These are phyloP conservation scores for Russula abietina DNA, from an alignment of 768 basidiomycete species.

Conservation along the genomic window DNA sequence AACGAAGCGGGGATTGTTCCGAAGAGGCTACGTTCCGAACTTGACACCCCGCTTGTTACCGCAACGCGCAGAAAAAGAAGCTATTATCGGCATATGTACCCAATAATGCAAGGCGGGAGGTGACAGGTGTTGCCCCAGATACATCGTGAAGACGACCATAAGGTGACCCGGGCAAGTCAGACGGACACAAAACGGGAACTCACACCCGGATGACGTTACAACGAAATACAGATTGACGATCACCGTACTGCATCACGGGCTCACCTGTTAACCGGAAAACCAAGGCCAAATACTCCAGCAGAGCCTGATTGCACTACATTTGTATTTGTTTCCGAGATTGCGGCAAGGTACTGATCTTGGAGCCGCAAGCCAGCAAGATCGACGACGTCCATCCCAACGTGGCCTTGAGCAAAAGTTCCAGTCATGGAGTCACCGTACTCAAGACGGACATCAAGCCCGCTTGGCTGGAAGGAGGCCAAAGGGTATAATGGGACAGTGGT, in stretches of 20 bases:
- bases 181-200: neutral
- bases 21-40: neutral
- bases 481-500: slow-evolving; percentile 44
- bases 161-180: neutral
- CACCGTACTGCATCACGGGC: slow-evolving; percentile 5
- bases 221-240: neutral
- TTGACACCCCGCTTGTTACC: no score
- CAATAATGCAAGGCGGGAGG: no score
- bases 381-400: slow-evolving; percentile 54
- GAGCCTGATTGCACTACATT: slow-evolving; percentile 49
- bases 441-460: slow-evolving; percentile 43
- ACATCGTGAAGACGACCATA: neutral
- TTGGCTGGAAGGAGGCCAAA: slow-evolving; percentile 41
- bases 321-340: slow-evolving; percentile 65
- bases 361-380: slow-evolving; percentile 48
- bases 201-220: neutral
- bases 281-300: slow-evolving; percentile 67
- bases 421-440: slow-evolving; percentile 68
- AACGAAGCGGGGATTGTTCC: neutral
- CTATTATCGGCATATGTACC: no score
- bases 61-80: no score
- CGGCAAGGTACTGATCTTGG: slow-evolving; percentile 53
- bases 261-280: slow-evolving; percentile 69
- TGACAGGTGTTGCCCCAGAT: neutral
- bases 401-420: slow-evolving; percentile 60